A percentile compares a stretch with the other conserved stretches of the same genome.
Evolutionary conservation across 768 basidiomycete species (phyloP).

Genomic region (Cystofilobasidium macerans): DNA sequence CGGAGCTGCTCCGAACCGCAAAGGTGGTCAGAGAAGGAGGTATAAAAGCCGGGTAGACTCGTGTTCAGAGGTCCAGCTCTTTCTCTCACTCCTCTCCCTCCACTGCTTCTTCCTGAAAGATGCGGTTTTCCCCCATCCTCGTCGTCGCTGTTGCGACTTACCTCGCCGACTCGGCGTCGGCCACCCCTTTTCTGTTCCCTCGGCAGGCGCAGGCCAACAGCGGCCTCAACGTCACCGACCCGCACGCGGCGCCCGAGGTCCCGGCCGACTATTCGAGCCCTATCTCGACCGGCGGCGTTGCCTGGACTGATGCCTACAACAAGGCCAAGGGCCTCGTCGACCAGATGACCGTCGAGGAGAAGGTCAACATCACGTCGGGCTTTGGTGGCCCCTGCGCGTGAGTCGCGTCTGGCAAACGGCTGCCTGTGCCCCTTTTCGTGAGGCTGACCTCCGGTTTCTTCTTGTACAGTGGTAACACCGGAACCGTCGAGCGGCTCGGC

Average conservation of each 20-base stretch:
- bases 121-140: constrained; percentile 7
- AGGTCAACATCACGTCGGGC: constrained; percentile 18
- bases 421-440: not conserved
- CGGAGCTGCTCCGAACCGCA: no score
- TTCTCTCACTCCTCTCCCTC: not conserved
- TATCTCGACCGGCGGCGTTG: constrained; percentile 10
- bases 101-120: not conserved
- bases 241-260: constrained; percentile 9
- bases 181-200: not conserved
- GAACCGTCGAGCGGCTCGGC: constrained; percentile 14
- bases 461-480: constrained; percentile 9
- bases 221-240: constrained; percentile 3
- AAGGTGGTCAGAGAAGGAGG: no score
- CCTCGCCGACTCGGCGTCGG: not conserved
- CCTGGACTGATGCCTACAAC: constrained; percentile 14
- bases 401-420: not conserved
- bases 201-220: constrained; percentile 5
- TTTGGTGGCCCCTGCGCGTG: constrained; percentile 13
- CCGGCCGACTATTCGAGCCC: constrained; percentile 2
- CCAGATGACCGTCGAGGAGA: constrained; percentile 25
- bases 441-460: not conserved
- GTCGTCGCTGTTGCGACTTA: constrained; percentile 6
- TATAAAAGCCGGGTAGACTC: no score
- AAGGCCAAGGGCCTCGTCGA: constrained; percentile 20
- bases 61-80: not conserved